Evolutionary conservation across 352 stramenopile species (phyloP).

Genomic region (Phytophthora pistaciae): DNA sequence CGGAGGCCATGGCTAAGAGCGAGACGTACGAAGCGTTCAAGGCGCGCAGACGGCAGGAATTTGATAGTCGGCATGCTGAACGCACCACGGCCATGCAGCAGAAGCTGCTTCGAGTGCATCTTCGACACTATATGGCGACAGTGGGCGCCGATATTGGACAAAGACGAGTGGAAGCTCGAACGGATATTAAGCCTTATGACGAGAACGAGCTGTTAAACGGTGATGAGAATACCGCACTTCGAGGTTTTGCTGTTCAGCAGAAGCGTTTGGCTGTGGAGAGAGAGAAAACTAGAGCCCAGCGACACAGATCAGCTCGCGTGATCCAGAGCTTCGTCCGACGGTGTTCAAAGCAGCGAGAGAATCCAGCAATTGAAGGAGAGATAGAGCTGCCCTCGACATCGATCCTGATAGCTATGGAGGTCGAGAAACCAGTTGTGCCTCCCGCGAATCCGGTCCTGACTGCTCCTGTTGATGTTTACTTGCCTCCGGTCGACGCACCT

Average conservation of each 20-base stretch:
- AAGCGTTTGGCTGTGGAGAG: slow-evolving; percentile 26
- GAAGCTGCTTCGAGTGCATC: slow-evolving; percentile 36
- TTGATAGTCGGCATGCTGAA: slow-evolving; percentile 23
- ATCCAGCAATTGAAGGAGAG: slow-evolving; percentile 9
- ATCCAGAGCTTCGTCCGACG: slow-evolving; percentile 20
- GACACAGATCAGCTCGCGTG: slow-evolving; percentile 14
- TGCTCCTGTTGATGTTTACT: neutral
- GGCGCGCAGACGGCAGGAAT: slow-evolving; percentile 19
- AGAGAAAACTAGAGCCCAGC: slow-evolving; percentile 13
- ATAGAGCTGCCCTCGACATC: slow-evolving; percentile 38
- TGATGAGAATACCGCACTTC: neutral
- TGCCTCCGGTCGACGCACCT: neutral
- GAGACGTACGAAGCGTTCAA: slow-evolving; percentile 41
- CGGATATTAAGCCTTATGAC: neutral
- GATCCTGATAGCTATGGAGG: slow-evolving; percentile 20
- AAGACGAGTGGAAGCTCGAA: neutral
- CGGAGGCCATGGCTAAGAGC: slow-evolving; percentile 17
- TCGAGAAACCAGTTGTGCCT: slow-evolving; percentile 2
- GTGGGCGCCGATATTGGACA: slow-evolving; percentile 18
- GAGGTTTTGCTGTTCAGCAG: slow-evolving; percentile 25
- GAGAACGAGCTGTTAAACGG: neutral
- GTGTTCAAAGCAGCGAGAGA: neutral
- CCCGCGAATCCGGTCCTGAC: neutral
- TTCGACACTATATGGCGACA: slow-evolving; percentile 37
- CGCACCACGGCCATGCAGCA: slow-evolving; percentile 16